Percentiles rank a stretch among this genome's conserved stretches.
Conservation (phyloP, 169 alveolate species). For the Plasmodium blacklocki region DNA sequence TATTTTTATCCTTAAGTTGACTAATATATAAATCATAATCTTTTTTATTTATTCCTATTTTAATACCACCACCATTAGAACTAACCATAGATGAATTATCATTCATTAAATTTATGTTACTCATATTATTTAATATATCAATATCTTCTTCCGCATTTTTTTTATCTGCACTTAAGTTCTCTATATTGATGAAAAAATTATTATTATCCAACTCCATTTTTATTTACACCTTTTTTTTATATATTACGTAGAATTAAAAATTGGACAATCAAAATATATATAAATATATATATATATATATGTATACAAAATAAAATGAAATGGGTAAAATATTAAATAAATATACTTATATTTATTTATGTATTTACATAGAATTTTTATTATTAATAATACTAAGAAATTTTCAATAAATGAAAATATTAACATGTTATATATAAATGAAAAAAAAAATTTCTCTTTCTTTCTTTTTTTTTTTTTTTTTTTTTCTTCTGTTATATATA, state of each 20-base stretch:
- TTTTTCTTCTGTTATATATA: too few species aligned
- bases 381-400: too few species aligned
- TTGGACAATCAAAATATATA: background rate
- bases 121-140: background rate
- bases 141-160: background rate
- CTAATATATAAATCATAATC: slow-evolving; percentile 69
- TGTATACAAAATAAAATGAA: background rate
- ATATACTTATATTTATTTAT: background rate
- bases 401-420: too few species aligned
- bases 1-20: slow-evolving; percentile 26
- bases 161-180: background rate
- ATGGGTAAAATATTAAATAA: background rate
- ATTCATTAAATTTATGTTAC: background rate
- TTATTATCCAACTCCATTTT: slow-evolving; percentile 1
- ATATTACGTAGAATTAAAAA: background rate
- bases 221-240: background rate
- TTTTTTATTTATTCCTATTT: slow-evolving; percentile 51
- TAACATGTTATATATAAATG: too few species aligned
- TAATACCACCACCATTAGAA: slow-evolving; percentile 27
- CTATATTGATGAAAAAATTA: background rate
- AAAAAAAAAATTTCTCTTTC: too few species aligned
- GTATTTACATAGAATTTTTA: background rate
- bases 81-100: background rate
- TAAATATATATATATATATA: background rate
- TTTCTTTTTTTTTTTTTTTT: too few species aligned